These are phyloP conservation scores for Hymenochaete sp. DNA, from an alignment of 1,284 basidiomycete species.

Conservation along the genomic window DNA sequence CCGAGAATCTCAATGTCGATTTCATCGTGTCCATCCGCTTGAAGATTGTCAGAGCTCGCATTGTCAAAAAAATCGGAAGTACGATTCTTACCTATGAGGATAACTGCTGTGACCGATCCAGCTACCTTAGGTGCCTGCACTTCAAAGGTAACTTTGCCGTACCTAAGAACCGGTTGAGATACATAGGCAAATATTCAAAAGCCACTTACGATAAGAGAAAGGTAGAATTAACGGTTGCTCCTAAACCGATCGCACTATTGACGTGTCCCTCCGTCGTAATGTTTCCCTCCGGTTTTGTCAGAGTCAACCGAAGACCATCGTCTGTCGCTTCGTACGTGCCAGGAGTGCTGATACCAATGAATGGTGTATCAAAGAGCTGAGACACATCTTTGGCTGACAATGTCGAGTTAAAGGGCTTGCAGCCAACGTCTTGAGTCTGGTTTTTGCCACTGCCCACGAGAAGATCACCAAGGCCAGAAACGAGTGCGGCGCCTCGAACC, in stretches of 20 bases:
- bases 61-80: background rate
- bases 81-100: conserved; percentile 30
- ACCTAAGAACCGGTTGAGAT: conserved; percentile 20
- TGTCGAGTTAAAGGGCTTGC: conserved; percentile 23
- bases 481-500: conserved; percentile 7
- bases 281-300: conserved; percentile 28
- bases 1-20: conserved; percentile 40
- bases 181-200: background rate
- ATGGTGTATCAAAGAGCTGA: conserved; percentile 20
- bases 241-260: conserved; percentile 32
- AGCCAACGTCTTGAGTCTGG: conserved; percentile 9
- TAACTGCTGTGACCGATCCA: conserved; percentile 34
- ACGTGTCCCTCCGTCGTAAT: conserved; percentile 28
- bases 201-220: conserved; percentile 29
- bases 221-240: conserved; percentile 38
- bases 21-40: conserved; percentile 33
- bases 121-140: conserved; percentile 27
- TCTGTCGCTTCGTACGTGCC: conserved; percentile 26
- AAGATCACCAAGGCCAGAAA: conserved; percentile 6
- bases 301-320: conserved; percentile 29
- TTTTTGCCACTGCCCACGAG: background rate
- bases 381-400: conserved; percentile 23
- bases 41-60: background rate
- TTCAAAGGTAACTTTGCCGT: conserved; percentile 32
- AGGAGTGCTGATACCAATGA: conserved; percentile 28